A percentile compares a stretch with the other conserved stretches of the same genome.
Evolutionary conservation across 257 asterid genomes (phyloP).

Genomic region (Gynochthodes officinalis): DNA sequence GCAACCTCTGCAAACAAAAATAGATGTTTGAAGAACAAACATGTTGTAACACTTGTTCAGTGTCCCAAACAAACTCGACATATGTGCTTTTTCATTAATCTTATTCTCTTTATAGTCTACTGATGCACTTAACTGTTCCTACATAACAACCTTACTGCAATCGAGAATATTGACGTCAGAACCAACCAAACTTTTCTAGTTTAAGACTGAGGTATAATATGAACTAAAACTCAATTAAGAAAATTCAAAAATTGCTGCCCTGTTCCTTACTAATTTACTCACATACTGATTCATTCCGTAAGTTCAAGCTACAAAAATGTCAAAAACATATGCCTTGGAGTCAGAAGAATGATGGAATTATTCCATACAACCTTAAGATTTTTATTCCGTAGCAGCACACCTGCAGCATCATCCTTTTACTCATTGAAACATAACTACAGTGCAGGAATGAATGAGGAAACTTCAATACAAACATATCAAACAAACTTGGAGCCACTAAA

Average conservation of each 20-base stretch:
- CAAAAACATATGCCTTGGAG: not conserved
- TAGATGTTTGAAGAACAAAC: not conserved
- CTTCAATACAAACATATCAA: not conserved
- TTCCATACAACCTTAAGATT: not conserved
- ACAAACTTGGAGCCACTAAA: not conserved
- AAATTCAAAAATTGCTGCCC: too few relatives aligned
- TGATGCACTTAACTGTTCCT: not conserved
- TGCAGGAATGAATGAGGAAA: not conserved
- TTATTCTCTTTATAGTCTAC: not conserved
- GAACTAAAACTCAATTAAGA: not conserved
- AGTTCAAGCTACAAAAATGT: too few relatives aligned
- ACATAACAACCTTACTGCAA: not conserved
- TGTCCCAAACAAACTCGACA: not conserved
- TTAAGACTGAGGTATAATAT: not conserved
- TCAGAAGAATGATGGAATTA: not conserved
- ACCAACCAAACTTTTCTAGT: not conserved
- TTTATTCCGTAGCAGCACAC: not conserved
- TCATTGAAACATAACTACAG: not conserved
- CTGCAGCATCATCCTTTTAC: not conserved
- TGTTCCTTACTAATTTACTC: too few relatives aligned
- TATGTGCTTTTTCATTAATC: not conserved
- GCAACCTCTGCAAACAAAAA: not conserved
- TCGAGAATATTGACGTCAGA: not conserved
- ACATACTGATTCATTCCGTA: too few relatives aligned
- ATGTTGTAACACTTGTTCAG: not conserved